These are phyloP conservation scores for Fusarium circinatum DNA, from an alignment of 2,329 filamentous ascomycete species.

Conservation along the genomic window DNA sequence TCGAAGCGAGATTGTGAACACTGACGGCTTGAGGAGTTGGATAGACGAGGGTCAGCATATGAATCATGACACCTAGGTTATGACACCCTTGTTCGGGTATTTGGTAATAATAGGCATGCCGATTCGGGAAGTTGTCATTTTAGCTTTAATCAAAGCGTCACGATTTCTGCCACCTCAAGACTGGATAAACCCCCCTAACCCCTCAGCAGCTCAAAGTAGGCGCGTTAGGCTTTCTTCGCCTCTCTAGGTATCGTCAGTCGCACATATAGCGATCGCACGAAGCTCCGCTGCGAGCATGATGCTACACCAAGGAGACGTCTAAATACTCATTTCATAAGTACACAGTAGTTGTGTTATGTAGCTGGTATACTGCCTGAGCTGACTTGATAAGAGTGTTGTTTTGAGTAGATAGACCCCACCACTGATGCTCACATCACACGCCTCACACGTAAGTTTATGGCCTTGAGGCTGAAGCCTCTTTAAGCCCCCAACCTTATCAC, in stretches of 20 bases:
- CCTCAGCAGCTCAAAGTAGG: not conserved
- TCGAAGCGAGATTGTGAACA: slow-evolving; percentile 2
- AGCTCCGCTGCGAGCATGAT: not conserved
- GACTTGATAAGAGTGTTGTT: too few species aligned
- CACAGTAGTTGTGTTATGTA: too few species aligned
- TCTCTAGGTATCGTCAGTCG: not conserved
- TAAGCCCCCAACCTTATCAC: not conserved
- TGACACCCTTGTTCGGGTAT: not conserved
- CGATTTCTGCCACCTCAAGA: too few species aligned
- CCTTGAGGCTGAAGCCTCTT: not conserved
- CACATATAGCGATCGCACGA: not conserved
- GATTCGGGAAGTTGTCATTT: not conserved
- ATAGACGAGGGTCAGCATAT: not conserved
- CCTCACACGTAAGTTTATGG: not conserved
- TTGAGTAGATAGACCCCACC: too few species aligned
- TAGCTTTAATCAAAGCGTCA: too few species aligned
- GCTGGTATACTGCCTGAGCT: too few species aligned
- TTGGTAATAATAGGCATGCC: not conserved
- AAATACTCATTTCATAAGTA: not conserved
- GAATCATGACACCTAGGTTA: not conserved
- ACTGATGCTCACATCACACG: too few species aligned
- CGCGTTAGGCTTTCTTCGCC: not conserved
- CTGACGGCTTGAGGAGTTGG: not conserved
- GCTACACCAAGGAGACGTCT: not conserved
- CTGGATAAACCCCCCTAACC: not conserved